Base-by-base conservation (phyloP, 441 rosid species). In the Gossypium aridum region DNA sequence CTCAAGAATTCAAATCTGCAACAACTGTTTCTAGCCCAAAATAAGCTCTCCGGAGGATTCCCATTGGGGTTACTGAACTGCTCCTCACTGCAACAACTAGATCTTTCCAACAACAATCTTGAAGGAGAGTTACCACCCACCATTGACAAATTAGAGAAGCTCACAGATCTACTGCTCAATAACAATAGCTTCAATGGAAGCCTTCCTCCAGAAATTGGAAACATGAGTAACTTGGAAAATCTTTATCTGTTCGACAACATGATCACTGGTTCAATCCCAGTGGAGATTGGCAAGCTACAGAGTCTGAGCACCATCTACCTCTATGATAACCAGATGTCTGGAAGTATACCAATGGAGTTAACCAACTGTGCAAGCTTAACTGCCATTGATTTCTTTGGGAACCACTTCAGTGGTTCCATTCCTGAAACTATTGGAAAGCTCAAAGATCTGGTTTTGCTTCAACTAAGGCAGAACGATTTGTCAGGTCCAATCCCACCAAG, bases 381-480 rank as follows among this genome's bases (percentile, higher is more conserved):
- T 26, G 78, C 12, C 59, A 72, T 95, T 20, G 99, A 95, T 83
- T 84, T 89, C 78, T 92, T 80, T 16, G 92, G 96, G 4, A 95
- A 95, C 81, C 89, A 82, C 57, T 86, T 95, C 37, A 76, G 81
- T 2, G 99, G 99, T 26, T 77, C 86, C 34, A 89, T 95, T 78
- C 96, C 98, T 73, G 81, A 82, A 19, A 85, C 88, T 0, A 85
- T 95, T 9, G 99, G 98, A 54, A 86, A 86, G 74, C 89, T 95
- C 4, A 85, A 82, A 79, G 82, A 89, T 55, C 90, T 95, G 12
- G 84, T 82, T 64, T 57, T 85, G 63, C 94, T 95, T 80, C 97
- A 95, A 22, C 75, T 92, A 82, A 89, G 99, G 83, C 91, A 91
- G 88, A 95, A 95, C 83, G 91, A 88, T 62, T 75, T 95, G 75